A percentile compares a stretch with the other conserved stretches of the same genome.
Conservation (phyloP, 163 green algal species). For the Scenedesmus sp. region DNA sequence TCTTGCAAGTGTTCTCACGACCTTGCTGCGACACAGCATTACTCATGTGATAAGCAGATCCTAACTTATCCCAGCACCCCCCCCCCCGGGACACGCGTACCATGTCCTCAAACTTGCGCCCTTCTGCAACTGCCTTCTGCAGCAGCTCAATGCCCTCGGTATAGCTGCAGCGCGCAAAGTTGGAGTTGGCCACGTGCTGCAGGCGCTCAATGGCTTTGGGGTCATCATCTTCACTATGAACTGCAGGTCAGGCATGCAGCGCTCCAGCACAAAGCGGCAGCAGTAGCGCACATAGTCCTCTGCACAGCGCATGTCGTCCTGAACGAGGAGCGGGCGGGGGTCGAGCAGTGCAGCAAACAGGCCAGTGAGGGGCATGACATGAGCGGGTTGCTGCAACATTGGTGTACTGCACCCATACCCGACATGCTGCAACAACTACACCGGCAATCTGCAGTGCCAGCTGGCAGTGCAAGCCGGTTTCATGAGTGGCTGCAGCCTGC, state of each 20-base stretch:
- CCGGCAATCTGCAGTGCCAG: too few species aligned
- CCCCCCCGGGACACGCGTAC: constrained; percentile 56
- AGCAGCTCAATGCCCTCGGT: constrained; percentile 96
- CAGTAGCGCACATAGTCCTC: constrained; percentile 98
- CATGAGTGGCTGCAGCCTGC: too few species aligned
- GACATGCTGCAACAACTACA: too few species aligned
- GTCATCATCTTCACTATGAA: constrained; percentile 97
- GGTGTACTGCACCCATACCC: too few species aligned
- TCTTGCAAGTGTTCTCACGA: too few species aligned
- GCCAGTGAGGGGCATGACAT: background rate
- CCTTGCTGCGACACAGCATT: too few species aligned
- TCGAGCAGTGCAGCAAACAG: background rate
- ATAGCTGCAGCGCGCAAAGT: constrained; percentile 95
- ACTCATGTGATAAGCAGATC: too few species aligned
- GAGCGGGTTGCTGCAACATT: too few species aligned
- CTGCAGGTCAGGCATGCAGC: constrained; percentile 85
- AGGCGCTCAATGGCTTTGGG: constrained; percentile 81
- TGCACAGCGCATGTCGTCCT: constrained; percentile 93
- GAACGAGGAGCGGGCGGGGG: background rate
- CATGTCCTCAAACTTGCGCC: constrained; percentile 77
- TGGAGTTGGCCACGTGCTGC: constrained; percentile 79
- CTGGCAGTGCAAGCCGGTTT: too few species aligned
- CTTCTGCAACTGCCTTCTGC: constrained; percentile 76
- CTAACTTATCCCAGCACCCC: too few species aligned
- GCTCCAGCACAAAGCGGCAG: constrained; percentile 73